These are phyloP conservation scores for Staphylotrichum longicolle DNA, from an alignment of 495 filamentous ascomycete genomes.

Conservation along the genomic window DNA sequence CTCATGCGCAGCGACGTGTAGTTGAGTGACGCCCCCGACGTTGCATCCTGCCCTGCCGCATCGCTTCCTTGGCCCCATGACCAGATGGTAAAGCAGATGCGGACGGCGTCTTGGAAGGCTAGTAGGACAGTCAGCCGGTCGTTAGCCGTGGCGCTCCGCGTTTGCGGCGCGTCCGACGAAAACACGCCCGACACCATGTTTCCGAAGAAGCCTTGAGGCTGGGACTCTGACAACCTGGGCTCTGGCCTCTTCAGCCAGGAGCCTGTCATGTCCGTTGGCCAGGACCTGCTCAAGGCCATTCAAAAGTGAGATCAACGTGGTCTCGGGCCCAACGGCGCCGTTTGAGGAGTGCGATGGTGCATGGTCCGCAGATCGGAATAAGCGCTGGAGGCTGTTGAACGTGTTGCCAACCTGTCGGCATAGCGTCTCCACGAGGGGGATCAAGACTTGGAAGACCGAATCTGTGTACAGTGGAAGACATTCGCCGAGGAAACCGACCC, in stretches of 20 bases:
- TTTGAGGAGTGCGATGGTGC: slow-evolving; percentile 21
- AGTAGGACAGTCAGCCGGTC: slow-evolving; percentile 88
- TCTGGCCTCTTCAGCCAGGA: slow-evolving; percentile 72
- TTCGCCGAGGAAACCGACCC: slow-evolving; percentile 83
- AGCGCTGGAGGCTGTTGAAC: slow-evolving; percentile 60
- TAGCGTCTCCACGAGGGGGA: slow-evolving; percentile 86
- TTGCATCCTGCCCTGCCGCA: slow-evolving; percentile 56
- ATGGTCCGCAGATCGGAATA: slow-evolving; percentile 49
- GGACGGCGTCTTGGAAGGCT: slow-evolving; percentile 94
- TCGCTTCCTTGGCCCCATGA: slow-evolving; percentile 75
- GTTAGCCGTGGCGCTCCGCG: slow-evolving; percentile 78
- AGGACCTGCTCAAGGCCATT: slow-evolving; percentile 89
- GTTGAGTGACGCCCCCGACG: slow-evolving; percentile 77
- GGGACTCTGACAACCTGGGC: slow-evolving; percentile 65
- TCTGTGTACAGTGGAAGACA: slow-evolving; percentile 78
- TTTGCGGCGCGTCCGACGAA: slow-evolving; percentile 70
- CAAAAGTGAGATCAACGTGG: slow-evolving; percentile 70
- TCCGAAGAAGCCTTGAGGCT: slow-evolving; percentile 88
- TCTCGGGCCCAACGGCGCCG: slow-evolving; percentile 53
- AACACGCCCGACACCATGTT: slow-evolving; percentile 97
- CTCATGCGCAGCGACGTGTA: slow-evolving; percentile 87
- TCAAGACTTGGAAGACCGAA: slow-evolving; percentile 81
- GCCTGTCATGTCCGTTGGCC: slow-evolving; percentile 79
- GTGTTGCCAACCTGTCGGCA: slow-evolving; percentile 69
- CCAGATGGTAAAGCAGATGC: slow-evolving; percentile 91